Base-by-base conservation (phyloP, 2,329 filamentous ascomycete species). In the Tolypocladium album region DNA sequence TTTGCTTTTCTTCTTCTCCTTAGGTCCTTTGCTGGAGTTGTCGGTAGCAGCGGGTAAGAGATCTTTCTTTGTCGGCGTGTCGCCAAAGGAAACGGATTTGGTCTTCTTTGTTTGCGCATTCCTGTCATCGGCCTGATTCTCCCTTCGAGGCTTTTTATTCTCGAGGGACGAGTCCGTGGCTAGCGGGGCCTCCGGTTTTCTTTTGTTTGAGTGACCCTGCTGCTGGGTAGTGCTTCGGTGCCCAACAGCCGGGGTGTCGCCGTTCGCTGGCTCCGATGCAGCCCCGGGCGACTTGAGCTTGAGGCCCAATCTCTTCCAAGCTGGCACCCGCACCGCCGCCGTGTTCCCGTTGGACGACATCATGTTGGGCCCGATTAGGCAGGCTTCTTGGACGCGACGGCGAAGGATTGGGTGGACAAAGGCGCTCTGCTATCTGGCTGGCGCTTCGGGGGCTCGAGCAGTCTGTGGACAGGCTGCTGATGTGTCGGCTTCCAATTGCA, bases 221-320 rank as follows among this genome's bases (percentile, higher is more conserved):
- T 65, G 67, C 66, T 67, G 72, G 67, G 66, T 73, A 65, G 62
- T 64, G 66, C 65, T 67, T 72, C 70, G 72, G 63, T 71, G 72
- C 72, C 72, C 72, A 74, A 74, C 72, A 65, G 66, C 67, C 65
- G 67, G 67, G 65, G 65, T 63, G 60, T 61, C 61, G 61, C 66
- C 67, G 65, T 65, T 65, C 64, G 67, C 67, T 64, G 69, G 64
- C 60, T 70, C 71, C 57, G 69, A 65, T 66, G 66, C 68, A 65
- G 68, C 67, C 64, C 68, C 67, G 60, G 68, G 66, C 63, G 71
- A 69, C 72, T 84, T 85, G 73, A 84, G 82, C 76, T 84, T 84
- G 70, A 85, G 79, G 72, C 83, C 82, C 77, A 84, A 79, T 76
- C 80, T 79, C 70, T 85, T 85, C 82, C 82, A 85, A 64, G 82